phyloP scores from a whole-genome alignment of 2,329 filamentous ascomycete species.

The Eurotiales sp. region DNA sequence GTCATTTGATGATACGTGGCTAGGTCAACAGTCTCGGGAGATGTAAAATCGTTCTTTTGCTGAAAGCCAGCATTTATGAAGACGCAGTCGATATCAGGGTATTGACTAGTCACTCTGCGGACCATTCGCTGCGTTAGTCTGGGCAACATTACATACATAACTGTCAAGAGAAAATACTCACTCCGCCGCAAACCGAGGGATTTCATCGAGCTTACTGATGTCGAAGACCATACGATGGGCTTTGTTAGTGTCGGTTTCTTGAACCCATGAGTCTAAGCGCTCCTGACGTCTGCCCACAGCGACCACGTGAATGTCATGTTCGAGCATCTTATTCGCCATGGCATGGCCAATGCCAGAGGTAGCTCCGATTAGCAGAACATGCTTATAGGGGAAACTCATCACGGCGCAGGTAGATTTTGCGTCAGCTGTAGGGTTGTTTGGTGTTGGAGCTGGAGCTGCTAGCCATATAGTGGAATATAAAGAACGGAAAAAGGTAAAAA shows the following conservation, averaged over 20 bases:
- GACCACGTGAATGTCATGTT: slow-evolving; percentile 51
- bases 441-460: not conserved
- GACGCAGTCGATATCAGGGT: slow-evolving; percentile 51
- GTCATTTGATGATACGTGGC: slow-evolving; percentile 42
- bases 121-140: no score
- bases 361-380: slow-evolving; percentile 53
- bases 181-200: not conserved
- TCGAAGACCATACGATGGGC: slow-evolving; percentile 45
- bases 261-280: slow-evolving; percentile 48
- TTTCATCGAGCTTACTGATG: slow-evolving; percentile 39
- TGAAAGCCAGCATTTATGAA: slow-evolving; percentile 53
- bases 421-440: no score
- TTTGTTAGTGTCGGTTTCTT: slow-evolving; percentile 41
- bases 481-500: no score
- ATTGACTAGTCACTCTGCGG: slow-evolving; percentile 15
- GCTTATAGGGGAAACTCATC: slow-evolving; percentile 57
- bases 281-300: slow-evolving; percentile 54
- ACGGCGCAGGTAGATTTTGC: no score
- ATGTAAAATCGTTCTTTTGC: slow-evolving; percentile 46
- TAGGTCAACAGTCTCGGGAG: slow-evolving; percentile 47
- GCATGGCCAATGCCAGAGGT: slow-evolving; percentile 50
- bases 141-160: no score
- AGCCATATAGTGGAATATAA: no score
- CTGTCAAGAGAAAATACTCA: no score
- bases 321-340: slow-evolving; percentile 47